A percentile compares a stretch with the other conserved stretches of the same genome.
Evolutionary conservation across 2,329 filamentous ascomycete species (phyloP).

Genomic region (Sporothrix protearum): DNA sequence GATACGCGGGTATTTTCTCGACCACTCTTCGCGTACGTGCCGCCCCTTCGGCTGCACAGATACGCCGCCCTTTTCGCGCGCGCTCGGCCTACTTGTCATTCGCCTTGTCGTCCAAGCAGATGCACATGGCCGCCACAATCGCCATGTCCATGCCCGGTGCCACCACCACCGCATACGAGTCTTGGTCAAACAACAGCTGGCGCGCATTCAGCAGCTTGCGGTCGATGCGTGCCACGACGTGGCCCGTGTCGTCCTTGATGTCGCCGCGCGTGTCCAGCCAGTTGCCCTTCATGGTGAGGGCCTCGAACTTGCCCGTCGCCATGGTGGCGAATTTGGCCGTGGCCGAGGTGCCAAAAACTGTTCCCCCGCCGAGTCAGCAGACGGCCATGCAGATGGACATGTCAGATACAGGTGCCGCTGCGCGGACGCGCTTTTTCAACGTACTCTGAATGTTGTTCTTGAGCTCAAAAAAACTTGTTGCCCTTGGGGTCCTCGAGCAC

Average conservation of each 20-base stretch:
- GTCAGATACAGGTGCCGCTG: no score
- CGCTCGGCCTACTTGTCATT: constrained; percentile 39
- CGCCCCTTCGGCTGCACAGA: neutral
- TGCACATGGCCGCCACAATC: constrained; percentile 62
- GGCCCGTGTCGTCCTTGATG: constrained; percentile 15
- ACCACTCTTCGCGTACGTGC: neutral
- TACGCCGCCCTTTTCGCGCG: neutral
- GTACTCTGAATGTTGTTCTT: constrained; percentile 53
- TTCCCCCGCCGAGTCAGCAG: neutral
- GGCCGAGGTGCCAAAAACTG: constrained; percentile 54
- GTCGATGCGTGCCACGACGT: constrained; percentile 56
- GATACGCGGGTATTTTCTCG: neutral
- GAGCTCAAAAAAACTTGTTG: constrained; percentile 51
- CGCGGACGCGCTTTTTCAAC: no score
- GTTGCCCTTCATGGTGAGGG: constrained; percentile 57
- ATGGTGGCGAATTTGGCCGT: constrained; percentile 55
- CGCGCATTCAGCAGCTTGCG: constrained; percentile 56
- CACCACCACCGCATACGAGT: constrained; percentile 62
- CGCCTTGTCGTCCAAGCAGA: constrained; percentile 65
- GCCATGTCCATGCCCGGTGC: constrained; percentile 64
- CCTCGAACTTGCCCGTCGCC: constrained; percentile 41
- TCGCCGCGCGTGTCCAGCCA: constrained; percentile 49
- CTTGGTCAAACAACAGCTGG: constrained; percentile 57
- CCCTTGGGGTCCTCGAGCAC: constrained; percentile 45
- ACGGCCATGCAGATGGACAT: no score